Base-by-base conservation (phyloP, 768 basidiomycete species). In the Holtermanniella nyarrowii region DNA sequence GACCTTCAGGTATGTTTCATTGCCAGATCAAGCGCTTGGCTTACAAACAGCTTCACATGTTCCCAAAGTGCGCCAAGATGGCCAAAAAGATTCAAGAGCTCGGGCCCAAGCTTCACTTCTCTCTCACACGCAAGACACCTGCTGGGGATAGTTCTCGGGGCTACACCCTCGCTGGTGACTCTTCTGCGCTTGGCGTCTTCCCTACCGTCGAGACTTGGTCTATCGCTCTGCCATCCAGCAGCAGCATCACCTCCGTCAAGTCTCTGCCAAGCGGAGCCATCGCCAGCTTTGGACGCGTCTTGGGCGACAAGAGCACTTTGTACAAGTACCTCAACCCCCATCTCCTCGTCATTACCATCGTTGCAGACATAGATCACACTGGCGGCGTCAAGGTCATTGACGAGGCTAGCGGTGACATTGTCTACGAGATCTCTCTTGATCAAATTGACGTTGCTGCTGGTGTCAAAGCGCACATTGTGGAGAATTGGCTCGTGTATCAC, bases 281-380 rank as follows among this genome's bases (percentile, higher is more conserved):
- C 26, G 88, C 90, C 0, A 85, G 82, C 1, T 71, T 84, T 25
- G 93, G 91, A 3, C 82, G 82, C 61, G 88, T 93, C 3, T 75
- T 88, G 3, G 90, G 86, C 2, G 84, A 91, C 69, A 80, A 89
- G 48, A 82, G 81, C 31, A 90, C 89, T 26, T 69, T 96, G 52
- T 93, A 95, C 77, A 96, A 96, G 73, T 93, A 95, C 64, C 77
- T 96, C 54, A 93, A 93, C 66, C 84, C 84, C 5, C 81, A 87
- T 59, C 60, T 90, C 26, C 76, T 83, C 45, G 79, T 80, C 5
- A 74, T 88, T 31, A 72, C 83, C 25, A 87, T 87, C 4, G 70
- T 75, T 13, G 75, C 16, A 44, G 57, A 50, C 5, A 46, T 54
- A 14, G 48, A 59, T 0, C 55, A 70, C 3, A 54, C 58, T 26